Percentiles rank a stretch among this genome's conserved stretches.
Conservation (phyloP, 2,329 filamentous ascomycete genomes). For the Zalaria obscura region DNA sequence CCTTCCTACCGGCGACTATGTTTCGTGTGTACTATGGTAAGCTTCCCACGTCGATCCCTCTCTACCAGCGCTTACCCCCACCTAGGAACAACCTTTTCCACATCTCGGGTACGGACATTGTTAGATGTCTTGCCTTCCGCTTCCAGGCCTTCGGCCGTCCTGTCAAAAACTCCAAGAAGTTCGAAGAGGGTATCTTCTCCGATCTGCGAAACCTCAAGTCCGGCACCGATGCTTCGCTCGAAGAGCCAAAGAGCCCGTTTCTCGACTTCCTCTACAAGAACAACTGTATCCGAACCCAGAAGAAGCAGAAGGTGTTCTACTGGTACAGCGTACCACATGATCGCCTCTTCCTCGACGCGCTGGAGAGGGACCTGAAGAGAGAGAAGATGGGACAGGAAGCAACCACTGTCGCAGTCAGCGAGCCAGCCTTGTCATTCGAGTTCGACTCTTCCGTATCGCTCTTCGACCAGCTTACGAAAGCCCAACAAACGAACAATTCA, state of each 20-base stretch:
- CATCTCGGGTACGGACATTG: slow-evolving; percentile 97
- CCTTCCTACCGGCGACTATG: slow-evolving; percentile 93
- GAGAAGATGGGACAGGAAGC: slow-evolving; percentile 99
- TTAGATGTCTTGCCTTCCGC: slow-evolving; percentile 91
- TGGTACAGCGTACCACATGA: slow-evolving; percentile 99
- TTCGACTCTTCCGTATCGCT: slow-evolving; percentile 98
- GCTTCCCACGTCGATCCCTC: slow-evolving; percentile 3
- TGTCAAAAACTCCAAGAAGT: slow-evolving; percentile 99
- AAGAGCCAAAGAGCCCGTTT: slow-evolving; percentile 97
- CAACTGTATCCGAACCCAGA: slow-evolving; percentile 98
- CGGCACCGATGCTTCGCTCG: slow-evolving; percentile 90
- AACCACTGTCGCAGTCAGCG: slow-evolving; percentile 89
- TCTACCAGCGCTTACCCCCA: slow-evolving; percentile 14
- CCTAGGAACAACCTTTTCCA: slow-evolving; percentile 93
- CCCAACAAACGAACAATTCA: slow-evolving; percentile 95
- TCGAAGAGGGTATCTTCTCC: slow-evolving; percentile 98
- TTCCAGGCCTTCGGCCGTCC: slow-evolving; percentile 98
- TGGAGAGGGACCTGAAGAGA: slow-evolving; percentile 93
- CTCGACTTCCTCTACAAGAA: slow-evolving; percentile 99
- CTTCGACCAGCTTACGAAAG: slow-evolving; percentile 98
- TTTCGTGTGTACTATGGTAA: slow-evolving; percentile 90
- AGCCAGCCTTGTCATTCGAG: slow-evolving; percentile 94
- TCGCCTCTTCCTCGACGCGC: slow-evolving; percentile 87
- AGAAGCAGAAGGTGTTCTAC: slow-evolving; percentile 99
- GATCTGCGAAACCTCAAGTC: slow-evolving; percentile 97